Evolutionary conservation across 345 rosid species (phyloP), one percentile per base, ranked within the genome.

Genomic region (Citrus australasica): DNA sequence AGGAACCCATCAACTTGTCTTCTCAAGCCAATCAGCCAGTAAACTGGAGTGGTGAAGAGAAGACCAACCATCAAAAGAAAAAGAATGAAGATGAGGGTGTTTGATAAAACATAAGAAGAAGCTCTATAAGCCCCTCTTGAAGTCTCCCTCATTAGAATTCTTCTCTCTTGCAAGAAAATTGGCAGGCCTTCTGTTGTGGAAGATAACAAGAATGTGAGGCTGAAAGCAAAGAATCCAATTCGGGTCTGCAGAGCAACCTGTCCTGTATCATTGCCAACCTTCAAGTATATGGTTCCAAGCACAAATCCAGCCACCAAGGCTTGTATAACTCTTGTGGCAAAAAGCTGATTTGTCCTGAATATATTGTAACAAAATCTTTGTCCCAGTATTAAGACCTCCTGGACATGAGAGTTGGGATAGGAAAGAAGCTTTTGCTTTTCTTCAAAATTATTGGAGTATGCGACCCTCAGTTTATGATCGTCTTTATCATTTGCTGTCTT

Each of bases 171-270:
- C 78, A 94, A 83, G 89, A 88, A 94, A 76, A 94, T 94, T 1
- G 97, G 97, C 35, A 94, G 88, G 59, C 92, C 98, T 84, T 94
- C 98, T 60, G 98, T 92, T 61, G 97, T 82, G 59, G 98, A 94
- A 81, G 98, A 89, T 10, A 94, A 86, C 80, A 94, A 66, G 91
- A 94, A 92, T 38, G 95, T 94, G 73, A 94, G 95, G 32, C 91
- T 90, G 83, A 92, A 94, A 61, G 94, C 98, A 30, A 94, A 94
- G 72, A 93, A 92, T 25, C 98, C 98, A 7, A 88, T 85, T 76
- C 88, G 89, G 33, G 94, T 85, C 80, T 90, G 95, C 33, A 91
- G 58, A 22, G 86, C 86, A 21, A 76, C 76, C 65, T 56, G 77
- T 22, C 90, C 94, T 73, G 74, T 80, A 38, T 88, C 71, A 22